Percentiles rank a stretch among this genome's conserved stretches.
Conservation (phyloP, 768 basidiomycete species). For the Lentinula aciculospora region DNA sequence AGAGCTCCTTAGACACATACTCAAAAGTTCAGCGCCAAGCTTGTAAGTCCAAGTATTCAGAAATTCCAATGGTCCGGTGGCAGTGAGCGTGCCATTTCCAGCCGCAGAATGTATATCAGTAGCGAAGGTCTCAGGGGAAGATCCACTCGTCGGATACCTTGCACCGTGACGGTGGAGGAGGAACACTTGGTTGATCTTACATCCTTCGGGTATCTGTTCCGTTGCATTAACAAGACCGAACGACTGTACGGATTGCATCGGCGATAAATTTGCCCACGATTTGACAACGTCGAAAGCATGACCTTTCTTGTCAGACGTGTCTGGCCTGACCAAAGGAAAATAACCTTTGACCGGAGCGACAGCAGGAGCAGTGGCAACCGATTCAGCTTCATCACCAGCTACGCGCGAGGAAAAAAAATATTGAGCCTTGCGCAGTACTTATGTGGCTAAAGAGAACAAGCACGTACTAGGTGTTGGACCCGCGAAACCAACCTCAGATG, state of each 20-base stretch:
- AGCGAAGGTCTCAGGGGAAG: conserved; percentile 41
- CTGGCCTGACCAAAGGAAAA: conserved; percentile 37
- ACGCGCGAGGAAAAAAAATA: neutral
- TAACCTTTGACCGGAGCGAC: conserved; percentile 27
- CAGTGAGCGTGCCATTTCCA: conserved; percentile 34
- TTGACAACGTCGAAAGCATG: conserved; percentile 37
- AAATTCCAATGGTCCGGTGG: conserved; percentile 52
- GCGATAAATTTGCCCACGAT: conserved; percentile 43
- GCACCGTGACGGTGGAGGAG: conserved; percentile 69
- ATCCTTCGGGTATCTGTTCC: conserved; percentile 39
- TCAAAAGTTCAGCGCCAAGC: conserved; percentile 67
- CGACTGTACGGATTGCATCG: conserved; percentile 44
- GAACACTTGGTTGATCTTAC: conserved; percentile 45
- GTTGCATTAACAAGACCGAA: conserved; percentile 46
- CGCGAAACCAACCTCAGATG: conserved; percentile 35
- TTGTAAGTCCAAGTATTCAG: conserved; percentile 74
- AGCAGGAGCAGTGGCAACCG: conserved; percentile 36
- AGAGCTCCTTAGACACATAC: neutral
- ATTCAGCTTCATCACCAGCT: conserved; percentile 39
- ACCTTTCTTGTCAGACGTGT: conserved; percentile 24
- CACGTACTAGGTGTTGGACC: conserved; percentile 43
- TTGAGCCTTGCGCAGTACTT: neutral
- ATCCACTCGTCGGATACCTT: conserved; percentile 45
- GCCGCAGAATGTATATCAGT: conserved; percentile 41
- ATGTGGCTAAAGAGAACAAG: neutral